Percentiles rank a stretch among this genome's conserved stretches.
These are phyloP conservation scores for Ochetophila trinervis DNA, from an alignment of 306 rosid genomes.

Conservation along the genomic window DNA sequence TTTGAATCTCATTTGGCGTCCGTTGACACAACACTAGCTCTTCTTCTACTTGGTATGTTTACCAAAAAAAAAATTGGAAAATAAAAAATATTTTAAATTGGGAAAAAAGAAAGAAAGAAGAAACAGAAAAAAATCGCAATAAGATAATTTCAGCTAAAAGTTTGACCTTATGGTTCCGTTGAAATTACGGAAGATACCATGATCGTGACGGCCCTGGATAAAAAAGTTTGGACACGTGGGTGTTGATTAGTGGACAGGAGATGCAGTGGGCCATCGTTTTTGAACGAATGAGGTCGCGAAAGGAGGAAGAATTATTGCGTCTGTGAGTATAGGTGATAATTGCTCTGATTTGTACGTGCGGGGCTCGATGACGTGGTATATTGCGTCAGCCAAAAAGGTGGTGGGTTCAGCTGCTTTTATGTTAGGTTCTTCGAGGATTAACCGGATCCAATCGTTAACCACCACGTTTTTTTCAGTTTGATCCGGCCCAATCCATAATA, in stretches of 20 bases:
- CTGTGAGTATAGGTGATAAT: conserved; percentile 9
- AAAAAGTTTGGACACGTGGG: neutral
- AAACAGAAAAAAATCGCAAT: neutral
- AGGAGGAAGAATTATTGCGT: neutral
- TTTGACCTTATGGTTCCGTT: neutral
- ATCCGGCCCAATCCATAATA: too few species aligned
- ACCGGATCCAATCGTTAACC: neutral
- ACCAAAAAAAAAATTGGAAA: conserved; percentile 1
- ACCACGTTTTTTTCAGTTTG: too few species aligned
- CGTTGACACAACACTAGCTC: conserved; percentile 49
- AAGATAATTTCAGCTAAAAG: conserved; percentile 7
- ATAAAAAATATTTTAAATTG: neutral
- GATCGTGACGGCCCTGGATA: too few species aligned
- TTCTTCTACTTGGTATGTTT: conserved; percentile 14
- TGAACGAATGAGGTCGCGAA: neutral
- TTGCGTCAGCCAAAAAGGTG: conserved; percentile 19
- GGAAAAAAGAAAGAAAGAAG: neutral
- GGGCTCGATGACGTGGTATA: conserved; percentile 23
- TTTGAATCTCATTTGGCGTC: conserved; percentile 52
- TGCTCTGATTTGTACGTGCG: conserved; percentile 3
- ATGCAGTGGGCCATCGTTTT: neutral
- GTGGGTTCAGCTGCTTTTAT: conserved; percentile 26
- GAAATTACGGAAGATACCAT: conserved; percentile 15
- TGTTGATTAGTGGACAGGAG: neutral
- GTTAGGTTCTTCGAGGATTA: neutral